phyloP scores from a whole-genome alignment of 768 basidiomycete species.

The Hemileccinum rubropunctum region DNA sequence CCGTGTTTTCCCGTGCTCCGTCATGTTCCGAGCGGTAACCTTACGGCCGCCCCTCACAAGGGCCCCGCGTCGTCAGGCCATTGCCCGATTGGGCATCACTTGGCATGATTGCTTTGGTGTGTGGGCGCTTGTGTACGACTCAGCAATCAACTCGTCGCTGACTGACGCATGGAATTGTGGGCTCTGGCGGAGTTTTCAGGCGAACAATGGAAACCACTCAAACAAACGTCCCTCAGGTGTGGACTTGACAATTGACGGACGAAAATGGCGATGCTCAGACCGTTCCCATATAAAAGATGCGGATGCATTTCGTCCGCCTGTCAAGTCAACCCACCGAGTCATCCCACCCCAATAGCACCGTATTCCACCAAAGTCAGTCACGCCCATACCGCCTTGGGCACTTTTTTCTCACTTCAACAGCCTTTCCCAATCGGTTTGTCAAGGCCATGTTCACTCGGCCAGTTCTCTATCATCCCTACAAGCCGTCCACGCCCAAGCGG shows the following conservation, averaged over 20 bases:
- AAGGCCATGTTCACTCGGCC: constrained; percentile 20
- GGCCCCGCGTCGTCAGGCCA: no score
- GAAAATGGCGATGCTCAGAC: constrained; percentile 9
- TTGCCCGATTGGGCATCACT: background rate
- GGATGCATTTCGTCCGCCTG: background rate
- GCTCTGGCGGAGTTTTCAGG: constrained; percentile 5
- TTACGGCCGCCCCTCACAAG: no score
- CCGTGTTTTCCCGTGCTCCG: background rate
- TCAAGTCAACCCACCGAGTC: background rate
- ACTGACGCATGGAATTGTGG: constrained; percentile 1
- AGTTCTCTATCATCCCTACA: constrained; percentile 14
- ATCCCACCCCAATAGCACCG: background rate
- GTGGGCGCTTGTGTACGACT: constrained; percentile 7
- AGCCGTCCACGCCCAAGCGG: background rate
- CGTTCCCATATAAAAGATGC: constrained; percentile 20
- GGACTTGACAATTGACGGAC: constrained; percentile 5
- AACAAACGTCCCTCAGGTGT: background rate
- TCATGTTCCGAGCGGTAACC: constrained; percentile 2
- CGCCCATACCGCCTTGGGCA: background rate
- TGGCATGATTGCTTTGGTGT: constrained; percentile 2
- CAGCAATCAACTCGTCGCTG: background rate
- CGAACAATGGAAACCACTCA: constrained; percentile 15
- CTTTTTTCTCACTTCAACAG: background rate
- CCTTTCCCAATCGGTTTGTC: background rate
- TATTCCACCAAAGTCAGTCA: background rate